These are phyloP conservation scores for Atractiella rhizophila DNA, from an alignment of 768 basidiomycete species.

Conservation along the genomic window DNA sequence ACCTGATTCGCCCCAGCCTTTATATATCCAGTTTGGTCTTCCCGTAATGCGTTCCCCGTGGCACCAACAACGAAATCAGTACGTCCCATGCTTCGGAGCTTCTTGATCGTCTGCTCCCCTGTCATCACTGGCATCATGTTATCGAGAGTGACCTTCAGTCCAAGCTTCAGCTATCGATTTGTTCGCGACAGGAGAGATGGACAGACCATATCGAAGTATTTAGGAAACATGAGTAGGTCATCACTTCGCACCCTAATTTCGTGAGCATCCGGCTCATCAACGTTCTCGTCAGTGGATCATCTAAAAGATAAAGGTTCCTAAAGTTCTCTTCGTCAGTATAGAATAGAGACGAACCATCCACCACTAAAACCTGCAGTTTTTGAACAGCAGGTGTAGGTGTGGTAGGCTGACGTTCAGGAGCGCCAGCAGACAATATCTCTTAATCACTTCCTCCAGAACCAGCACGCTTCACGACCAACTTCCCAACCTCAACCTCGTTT, in stretches of 20 bases:
- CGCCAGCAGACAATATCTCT: too few species aligned
- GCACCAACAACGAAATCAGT: constrained; percentile 44
- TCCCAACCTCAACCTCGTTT: too few species aligned
- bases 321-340: too few species aligned
- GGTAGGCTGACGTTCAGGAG: too few species aligned
- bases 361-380: constrained; percentile 15
- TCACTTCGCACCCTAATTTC: constrained; percentile 58
- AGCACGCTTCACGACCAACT: too few species aligned
- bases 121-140: constrained; percentile 27
- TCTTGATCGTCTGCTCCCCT: constrained; percentile 41
- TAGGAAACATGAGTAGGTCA: constrained; percentile 33
- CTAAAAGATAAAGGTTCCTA: too few species aligned
- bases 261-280: constrained; percentile 55
- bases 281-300: constrained; percentile 51
- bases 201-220: constrained; percentile 28
- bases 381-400: too few species aligned
- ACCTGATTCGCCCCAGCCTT: too few species aligned
- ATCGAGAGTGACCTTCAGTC: background rate
- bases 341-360: too few species aligned
- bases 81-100: constrained; percentile 39
- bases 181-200: constrained; percentile 7
- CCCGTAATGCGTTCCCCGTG: constrained; percentile 29
- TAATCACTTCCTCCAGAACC: too few species aligned
- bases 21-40: constrained; percentile 18
- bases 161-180: background rate